phyloP scores from a whole-genome alignment of 164 flowering plant genomes.

The Sextonia rubra region DNA sequence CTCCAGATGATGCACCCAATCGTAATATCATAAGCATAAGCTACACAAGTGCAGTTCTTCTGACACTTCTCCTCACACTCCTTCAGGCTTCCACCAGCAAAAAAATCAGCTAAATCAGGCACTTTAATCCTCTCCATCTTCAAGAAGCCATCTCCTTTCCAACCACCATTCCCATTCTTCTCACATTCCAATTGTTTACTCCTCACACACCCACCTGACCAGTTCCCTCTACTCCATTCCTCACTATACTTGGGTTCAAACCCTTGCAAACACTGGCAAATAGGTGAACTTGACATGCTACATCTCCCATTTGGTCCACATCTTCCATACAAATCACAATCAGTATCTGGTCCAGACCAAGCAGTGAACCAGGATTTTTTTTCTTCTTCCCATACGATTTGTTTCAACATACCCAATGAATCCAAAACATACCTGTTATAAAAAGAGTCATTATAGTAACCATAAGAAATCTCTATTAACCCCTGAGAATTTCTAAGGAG shows the following conservation, averaged over 20 bases:
- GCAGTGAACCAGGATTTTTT: background rate
- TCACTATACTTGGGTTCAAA: conserved; percentile 6
- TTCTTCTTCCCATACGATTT: background rate
- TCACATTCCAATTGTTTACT: conserved; percentile 11
- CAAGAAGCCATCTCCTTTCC: background rate
- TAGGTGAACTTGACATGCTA: background rate
- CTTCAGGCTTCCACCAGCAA: background rate
- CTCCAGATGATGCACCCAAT: conserved; percentile 4
- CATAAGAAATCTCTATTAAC: background rate
- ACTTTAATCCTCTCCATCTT: conserved; percentile 2
- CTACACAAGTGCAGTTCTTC: conserved; percentile 13
- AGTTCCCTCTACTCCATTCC: conserved; percentile 14
- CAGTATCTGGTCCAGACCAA: background rate
- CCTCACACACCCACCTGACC: conserved; percentile 19
- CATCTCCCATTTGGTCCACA: conserved; percentile 20
- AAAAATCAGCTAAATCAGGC: conserved; percentile 9
- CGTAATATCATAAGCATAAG: conserved; percentile 2
- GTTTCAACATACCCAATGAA: background rate
- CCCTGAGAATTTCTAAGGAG: background rate
- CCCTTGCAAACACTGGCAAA: conserved; percentile 15
- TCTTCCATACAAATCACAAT: conserved; percentile 11
- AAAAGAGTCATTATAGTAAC: too few relatives aligned
- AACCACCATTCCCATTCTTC: background rate
- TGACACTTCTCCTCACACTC: conserved; percentile 7
- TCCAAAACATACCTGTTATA: background rate